Evolutionary conservation across 768 basidiomycete species (phyloP).

Genomic region (Aureoboletus auriporus): DNA sequence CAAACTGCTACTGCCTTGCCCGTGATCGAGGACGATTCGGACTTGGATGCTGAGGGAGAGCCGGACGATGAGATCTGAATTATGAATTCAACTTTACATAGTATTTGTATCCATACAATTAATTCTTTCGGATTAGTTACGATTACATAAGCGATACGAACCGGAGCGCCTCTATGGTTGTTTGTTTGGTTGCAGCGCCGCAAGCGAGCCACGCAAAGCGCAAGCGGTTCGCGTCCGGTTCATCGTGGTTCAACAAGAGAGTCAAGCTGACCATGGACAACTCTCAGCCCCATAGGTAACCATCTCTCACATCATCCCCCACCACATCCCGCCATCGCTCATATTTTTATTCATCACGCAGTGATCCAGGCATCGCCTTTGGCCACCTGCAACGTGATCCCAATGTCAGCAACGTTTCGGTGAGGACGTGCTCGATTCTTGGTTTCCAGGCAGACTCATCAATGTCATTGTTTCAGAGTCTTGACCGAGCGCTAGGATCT

Average conservation of each 20-base stretch:
- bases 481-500: conserved; percentile 57
- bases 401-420: conserved; percentile 55
- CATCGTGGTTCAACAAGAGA: conserved; percentile 31
- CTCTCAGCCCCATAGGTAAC: conserved; percentile 33
- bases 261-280: conserved; percentile 28
- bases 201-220: conserved; percentile 30
- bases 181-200: conserved; percentile 22
- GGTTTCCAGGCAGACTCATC: conserved; percentile 25
- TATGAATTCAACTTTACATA: conserved; percentile 23
- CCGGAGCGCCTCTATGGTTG: conserved; percentile 15
- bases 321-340: conserved; percentile 11
- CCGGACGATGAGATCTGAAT: conserved; percentile 45
- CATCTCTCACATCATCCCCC: conserved; percentile 11
- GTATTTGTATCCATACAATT: conserved; percentile 18
- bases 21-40: conserved; percentile 27
- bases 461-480: conserved; percentile 36
- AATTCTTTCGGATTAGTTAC: not conserved
- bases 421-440: conserved; percentile 34
- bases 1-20: conserved; percentile 1
- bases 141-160: conserved; percentile 12
- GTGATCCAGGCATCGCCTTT: conserved; percentile 61
- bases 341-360: conserved; percentile 28
- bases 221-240: conserved; percentile 35
- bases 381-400: conserved; percentile 56
- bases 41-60: conserved; percentile 40